These are phyloP conservation scores for Ophiocordyceps sinensis DNA, from an alignment of 2,329 filamentous ascomycete genomes.

Conservation along the genomic window DNA sequence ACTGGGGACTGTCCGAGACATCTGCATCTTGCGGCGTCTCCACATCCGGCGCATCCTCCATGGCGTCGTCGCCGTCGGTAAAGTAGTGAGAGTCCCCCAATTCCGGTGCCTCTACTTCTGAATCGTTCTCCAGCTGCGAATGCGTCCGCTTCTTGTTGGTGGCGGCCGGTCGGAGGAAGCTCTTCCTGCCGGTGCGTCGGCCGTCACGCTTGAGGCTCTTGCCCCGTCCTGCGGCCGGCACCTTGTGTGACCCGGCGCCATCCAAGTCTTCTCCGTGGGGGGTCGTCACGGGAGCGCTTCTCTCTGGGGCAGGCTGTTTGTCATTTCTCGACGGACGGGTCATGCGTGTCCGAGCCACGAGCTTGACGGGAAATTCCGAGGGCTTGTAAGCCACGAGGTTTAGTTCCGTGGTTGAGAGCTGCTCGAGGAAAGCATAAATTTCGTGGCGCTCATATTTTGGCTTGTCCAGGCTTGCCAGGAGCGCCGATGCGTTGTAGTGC, in stretches of 20 bases:
- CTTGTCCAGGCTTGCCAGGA: conserved; percentile 20
- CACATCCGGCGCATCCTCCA: conserved; percentile 9
- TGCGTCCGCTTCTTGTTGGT: conserved; percentile 30
- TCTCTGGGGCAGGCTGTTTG: neutral
- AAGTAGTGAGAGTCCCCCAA: conserved; percentile 21
- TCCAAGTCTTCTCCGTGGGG: neutral
- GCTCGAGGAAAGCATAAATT: conserved; percentile 20
- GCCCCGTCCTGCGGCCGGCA: conserved; percentile 11
- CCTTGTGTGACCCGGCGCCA: conserved; percentile 1
- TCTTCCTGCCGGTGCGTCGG: conserved; percentile 25
- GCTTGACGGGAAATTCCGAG: conserved; percentile 14
- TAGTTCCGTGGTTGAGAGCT: conserved; percentile 13
- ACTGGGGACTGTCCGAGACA: neutral
- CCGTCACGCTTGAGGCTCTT: conserved; percentile 16
- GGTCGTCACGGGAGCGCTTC: neutral
- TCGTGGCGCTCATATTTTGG: conserved; percentile 17
- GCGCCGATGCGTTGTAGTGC: conserved; percentile 26
- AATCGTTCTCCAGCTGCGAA: conserved; percentile 22
- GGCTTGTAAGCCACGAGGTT: conserved; percentile 11
- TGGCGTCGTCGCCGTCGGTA: conserved; percentile 13
- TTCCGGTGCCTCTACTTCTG: conserved; percentile 19
- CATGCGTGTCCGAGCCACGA: conserved; percentile 10
- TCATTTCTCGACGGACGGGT: conserved; percentile 2
- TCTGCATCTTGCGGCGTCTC: neutral
- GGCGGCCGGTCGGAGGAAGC: conserved; percentile 26